A percentile compares a stretch with the other conserved stretches of the same genome.
Conservation (phyloP, 148 eudicot species). For the Gaultheria prostrata region DNA sequence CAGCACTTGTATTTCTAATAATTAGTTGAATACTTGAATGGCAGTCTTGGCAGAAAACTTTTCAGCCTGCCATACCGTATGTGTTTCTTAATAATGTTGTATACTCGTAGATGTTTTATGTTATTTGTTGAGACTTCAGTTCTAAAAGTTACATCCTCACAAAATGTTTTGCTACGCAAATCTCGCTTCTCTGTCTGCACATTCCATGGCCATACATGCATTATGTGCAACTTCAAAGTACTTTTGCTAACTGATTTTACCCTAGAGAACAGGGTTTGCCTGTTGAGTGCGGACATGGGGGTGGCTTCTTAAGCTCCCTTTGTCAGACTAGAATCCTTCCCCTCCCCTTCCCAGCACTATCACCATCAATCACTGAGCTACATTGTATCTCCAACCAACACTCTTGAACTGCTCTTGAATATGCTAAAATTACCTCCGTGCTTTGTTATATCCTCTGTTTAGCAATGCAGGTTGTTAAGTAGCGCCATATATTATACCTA, state of each 20-base stretch:
- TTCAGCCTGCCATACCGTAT: background rate
- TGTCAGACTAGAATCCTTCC: background rate
- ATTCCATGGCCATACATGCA: background rate
- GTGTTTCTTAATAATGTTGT: background rate
- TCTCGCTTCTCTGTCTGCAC: constrained; percentile 3
- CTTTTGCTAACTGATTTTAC: background rate
- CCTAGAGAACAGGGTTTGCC: background rate
- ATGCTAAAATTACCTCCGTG: background rate
- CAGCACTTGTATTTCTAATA: background rate
- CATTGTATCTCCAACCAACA: background rate
- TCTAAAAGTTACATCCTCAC: background rate
- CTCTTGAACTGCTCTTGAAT: background rate
- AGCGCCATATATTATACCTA: too few species aligned
- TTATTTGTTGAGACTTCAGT: background rate
- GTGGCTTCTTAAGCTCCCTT: background rate
- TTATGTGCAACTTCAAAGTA: constrained; percentile 8
- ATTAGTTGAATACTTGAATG: background rate
- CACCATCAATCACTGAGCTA: background rate
- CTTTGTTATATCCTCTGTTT: background rate
- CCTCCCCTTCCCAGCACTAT: background rate
- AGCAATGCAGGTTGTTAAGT: background rate
- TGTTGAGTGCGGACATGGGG: constrained; percentile 10
- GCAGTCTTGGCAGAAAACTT: background rate
- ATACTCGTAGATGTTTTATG: background rate
- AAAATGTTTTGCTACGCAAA: background rate